A percentile compares a stretch with the other conserved stretches of the same genome.
Conservation (phyloP, 2,329 filamentous ascomycete species). For the Aureobasidium sp. region DNA sequence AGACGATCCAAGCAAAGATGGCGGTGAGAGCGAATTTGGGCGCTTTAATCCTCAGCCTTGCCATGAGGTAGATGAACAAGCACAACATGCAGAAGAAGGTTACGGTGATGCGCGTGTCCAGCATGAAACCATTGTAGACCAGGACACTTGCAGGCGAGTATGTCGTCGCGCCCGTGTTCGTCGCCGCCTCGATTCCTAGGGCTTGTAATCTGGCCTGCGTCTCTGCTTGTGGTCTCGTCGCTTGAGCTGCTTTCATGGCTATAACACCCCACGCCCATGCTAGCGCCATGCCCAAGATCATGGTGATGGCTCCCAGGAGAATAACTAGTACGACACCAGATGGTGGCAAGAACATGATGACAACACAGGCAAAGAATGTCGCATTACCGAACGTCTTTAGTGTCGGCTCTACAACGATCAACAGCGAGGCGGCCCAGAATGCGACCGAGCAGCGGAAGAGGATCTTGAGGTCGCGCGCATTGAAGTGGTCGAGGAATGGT, state of each 20-base stretch:
- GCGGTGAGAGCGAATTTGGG: constrained; percentile 11
- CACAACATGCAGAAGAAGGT: constrained; percentile 15
- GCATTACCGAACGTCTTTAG: constrained; percentile 7
- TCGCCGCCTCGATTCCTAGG: not conserved
- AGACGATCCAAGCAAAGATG: constrained; percentile 13
- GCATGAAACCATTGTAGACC: constrained; percentile 11
- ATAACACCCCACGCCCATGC: constrained; percentile 13
- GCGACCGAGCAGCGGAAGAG: constrained; percentile 13
- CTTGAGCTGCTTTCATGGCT: constrained; percentile 9
- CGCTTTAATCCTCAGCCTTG: constrained; percentile 2
- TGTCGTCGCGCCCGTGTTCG: not conserved
- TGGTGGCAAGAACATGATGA: constrained; percentile 10
- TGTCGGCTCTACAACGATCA: constrained; percentile 11
- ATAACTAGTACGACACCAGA: constrained; percentile 10
- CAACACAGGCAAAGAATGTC: constrained; percentile 11
- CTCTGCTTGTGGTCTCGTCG: constrained; percentile 8
- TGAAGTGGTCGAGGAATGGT: constrained; percentile 14
- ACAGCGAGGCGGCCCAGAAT: constrained; percentile 7
- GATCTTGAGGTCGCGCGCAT: constrained; percentile 14
- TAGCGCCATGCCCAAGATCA: constrained; percentile 12
- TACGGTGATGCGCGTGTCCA: constrained; percentile 10
- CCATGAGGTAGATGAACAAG: constrained; percentile 14
- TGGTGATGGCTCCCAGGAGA: constrained; percentile 2
- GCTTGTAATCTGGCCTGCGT: not conserved
- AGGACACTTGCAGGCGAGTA: not conserved